phyloP scores from a whole-genome alignment of 1,139 yeast species.

The Hyphopichia buzzinii region DNA sequence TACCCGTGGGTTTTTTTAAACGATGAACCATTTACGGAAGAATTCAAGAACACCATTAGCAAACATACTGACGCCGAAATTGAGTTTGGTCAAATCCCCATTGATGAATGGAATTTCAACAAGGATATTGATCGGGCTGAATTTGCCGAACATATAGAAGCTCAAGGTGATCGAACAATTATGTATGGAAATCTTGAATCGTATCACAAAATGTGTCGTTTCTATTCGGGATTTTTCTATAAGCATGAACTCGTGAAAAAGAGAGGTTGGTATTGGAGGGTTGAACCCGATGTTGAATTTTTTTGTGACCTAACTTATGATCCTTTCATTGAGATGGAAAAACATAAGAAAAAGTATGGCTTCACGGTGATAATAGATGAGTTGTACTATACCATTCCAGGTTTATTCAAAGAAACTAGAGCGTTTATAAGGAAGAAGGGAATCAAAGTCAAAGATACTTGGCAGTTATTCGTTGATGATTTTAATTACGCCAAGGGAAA shows the following conservation, averaged over 20 bases:
- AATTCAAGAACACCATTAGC: slow-evolving; percentile 53
- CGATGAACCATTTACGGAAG: slow-evolving; percentile 66
- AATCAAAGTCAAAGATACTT: slow-evolving; percentile 52
- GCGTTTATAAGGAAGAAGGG: slow-evolving; percentile 50
- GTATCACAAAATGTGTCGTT: slow-evolving; percentile 72
- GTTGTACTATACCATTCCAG: slow-evolving; percentile 75
- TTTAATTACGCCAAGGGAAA: slow-evolving; percentile 23
- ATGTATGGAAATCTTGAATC: slow-evolving; percentile 78
- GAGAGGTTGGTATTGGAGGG: slow-evolving; percentile 91
- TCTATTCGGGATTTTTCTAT: slow-evolving; percentile 74
- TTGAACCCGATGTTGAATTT: slow-evolving; percentile 87
- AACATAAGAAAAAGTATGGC: slow-evolving; percentile 70
- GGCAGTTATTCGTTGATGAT: slow-evolving; percentile 53
- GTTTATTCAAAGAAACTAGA: slow-evolving; percentile 67
- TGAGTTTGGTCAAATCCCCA: slow-evolving; percentile 66
- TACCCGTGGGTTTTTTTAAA: slow-evolving; percentile 90
- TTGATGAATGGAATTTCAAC: slow-evolving; percentile 62
- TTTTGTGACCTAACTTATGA: slow-evolving; percentile 90
- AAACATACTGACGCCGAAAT: slow-evolving; percentile 55
- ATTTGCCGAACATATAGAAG: slow-evolving; percentile 54
- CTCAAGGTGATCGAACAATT: slow-evolving; percentile 77
- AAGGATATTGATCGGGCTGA: slow-evolving; percentile 24
- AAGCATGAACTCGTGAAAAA: slow-evolving; percentile 66
- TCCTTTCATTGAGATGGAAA: slow-evolving; percentile 80
- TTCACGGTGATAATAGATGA: slow-evolving; percentile 77